These are phyloP conservation scores for Botrytis sinoallii DNA, from an alignment of 2,329 filamentous ascomycete genomes.

Conservation along the genomic window DNA sequence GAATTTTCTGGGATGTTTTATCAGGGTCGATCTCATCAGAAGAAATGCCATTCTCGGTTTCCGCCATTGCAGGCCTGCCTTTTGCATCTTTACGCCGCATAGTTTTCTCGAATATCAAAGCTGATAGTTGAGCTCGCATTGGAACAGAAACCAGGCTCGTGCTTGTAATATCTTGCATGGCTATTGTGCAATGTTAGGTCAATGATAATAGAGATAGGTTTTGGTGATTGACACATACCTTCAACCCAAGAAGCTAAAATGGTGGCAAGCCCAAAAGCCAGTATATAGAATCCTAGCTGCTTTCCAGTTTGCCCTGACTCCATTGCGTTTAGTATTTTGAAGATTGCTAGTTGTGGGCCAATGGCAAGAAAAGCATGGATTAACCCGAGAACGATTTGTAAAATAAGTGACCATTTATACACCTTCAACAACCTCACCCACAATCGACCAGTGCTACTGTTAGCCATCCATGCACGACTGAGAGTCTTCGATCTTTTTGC, in stretches of 20 bases:
- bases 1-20: constrained; percentile 58
- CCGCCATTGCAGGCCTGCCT: constrained; percentile 44
- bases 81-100: constrained; percentile 68
- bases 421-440: constrained; percentile 46
- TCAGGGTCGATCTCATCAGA: constrained; percentile 56
- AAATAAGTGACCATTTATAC: constrained; percentile 45
- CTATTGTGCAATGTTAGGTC: constrained; percentile 55
- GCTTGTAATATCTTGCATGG: constrained; percentile 55
- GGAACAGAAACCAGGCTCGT: constrained; percentile 41
- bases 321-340: constrained; percentile 28
- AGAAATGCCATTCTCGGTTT: constrained; percentile 7
- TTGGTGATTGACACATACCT: constrained; percentile 22
- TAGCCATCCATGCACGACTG: constrained; percentile 45
- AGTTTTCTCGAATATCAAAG: constrained; percentile 71
- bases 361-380: constrained; percentile 23
- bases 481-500: constrained; percentile 49
- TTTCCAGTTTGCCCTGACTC: constrained; percentile 16
- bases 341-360: constrained; percentile 26
- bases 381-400: constrained; percentile 24
- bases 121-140: constrained; percentile 64
- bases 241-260: constrained; percentile 46
- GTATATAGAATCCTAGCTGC: constrained; percentile 24
- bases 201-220: constrained; percentile 41
- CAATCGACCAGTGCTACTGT: not conserved
- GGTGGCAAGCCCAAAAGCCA: constrained; percentile 30